These are phyloP conservation scores for Ogataea ramenticola DNA, from an alignment of 805 yeast species.

Conservation along the genomic window DNA sequence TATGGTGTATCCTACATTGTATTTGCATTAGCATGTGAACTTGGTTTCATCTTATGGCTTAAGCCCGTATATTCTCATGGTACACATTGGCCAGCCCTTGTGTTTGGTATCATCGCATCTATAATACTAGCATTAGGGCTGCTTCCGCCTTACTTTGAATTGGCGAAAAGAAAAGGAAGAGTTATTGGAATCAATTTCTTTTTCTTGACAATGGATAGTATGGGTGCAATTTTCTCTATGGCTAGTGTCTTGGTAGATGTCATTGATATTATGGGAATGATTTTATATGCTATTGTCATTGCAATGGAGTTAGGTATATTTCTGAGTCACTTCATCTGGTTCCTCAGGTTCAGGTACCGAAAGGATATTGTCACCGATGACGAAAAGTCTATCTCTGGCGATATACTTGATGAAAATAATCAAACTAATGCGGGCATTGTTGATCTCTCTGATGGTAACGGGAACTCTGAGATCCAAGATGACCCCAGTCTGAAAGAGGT, in stretches of 20 bases:
- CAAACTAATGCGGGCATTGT: not conserved
- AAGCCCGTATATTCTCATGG: constrained; percentile 40
- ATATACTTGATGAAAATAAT: not conserved
- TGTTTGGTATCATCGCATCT: constrained; percentile 78
- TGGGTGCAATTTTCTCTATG: constrained; percentile 76
- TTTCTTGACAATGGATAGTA: constrained; percentile 65
- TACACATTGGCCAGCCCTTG: constrained; percentile 65
- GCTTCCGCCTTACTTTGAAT: constrained; percentile 83
- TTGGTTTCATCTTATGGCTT: constrained; percentile 67
- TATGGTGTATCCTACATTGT: constrained; percentile 32
- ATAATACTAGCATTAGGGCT: constrained; percentile 70
- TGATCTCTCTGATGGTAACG: too few species aligned
- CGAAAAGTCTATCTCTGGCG: not conserved
- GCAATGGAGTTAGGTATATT: constrained; percentile 75
- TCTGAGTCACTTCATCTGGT: constrained; percentile 67
- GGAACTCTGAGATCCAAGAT: too few species aligned
- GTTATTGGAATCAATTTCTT: constrained; percentile 87
- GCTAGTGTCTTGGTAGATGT: constrained; percentile 49
- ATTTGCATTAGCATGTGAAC: constrained; percentile 52
- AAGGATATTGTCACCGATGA: constrained; percentile 7
- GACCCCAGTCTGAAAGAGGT: too few species aligned
- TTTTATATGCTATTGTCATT: constrained; percentile 68
- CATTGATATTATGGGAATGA: constrained; percentile 71
- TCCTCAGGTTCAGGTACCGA: constrained; percentile 31
- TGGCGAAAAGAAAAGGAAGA: constrained; percentile 69